These are phyloP conservation scores for Picea glauca DNA, from an alignment of 75 land plant species.

Conservation along the genomic window DNA sequence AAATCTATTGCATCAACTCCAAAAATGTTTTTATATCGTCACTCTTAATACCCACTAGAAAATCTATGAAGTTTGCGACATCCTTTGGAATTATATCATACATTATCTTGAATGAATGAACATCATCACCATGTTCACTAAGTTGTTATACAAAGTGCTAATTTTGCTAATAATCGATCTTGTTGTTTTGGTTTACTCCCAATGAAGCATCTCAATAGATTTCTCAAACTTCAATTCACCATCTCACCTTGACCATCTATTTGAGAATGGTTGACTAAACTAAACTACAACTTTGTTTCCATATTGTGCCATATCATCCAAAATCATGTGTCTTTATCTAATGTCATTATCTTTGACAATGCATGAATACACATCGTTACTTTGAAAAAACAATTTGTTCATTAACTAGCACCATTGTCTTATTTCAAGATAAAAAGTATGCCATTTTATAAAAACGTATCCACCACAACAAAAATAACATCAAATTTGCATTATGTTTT, in stretches of 20 bases:
- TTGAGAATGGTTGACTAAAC: background rate
- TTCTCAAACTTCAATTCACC: background rate
- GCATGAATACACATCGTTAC: background rate
- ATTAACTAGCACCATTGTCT: background rate
- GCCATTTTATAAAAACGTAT: background rate
- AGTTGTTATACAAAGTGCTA: background rate
- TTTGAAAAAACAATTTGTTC: background rate
- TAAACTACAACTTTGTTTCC: background rate
- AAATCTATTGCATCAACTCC: too few relatives aligned
- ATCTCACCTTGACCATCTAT: background rate
- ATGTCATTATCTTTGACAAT: background rate
- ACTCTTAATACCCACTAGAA: too few relatives aligned
- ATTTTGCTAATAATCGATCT: background rate
- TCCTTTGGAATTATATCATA: background rate
- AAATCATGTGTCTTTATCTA: background rate
- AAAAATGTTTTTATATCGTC: too few relatives aligned
- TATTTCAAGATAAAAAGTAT: background rate
- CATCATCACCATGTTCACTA: background rate
- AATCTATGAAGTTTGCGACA: background rate
- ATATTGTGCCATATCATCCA: background rate
- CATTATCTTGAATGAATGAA: background rate
- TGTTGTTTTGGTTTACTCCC: background rate
- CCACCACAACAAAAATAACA: background rate
- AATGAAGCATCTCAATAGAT: background rate
- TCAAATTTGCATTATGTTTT: background rate